These are phyloP conservation scores for Nothophaeocryptopus gaeumannii DNA, from an alignment of 2,329 filamentous ascomycete species.

Conservation along the genomic window DNA sequence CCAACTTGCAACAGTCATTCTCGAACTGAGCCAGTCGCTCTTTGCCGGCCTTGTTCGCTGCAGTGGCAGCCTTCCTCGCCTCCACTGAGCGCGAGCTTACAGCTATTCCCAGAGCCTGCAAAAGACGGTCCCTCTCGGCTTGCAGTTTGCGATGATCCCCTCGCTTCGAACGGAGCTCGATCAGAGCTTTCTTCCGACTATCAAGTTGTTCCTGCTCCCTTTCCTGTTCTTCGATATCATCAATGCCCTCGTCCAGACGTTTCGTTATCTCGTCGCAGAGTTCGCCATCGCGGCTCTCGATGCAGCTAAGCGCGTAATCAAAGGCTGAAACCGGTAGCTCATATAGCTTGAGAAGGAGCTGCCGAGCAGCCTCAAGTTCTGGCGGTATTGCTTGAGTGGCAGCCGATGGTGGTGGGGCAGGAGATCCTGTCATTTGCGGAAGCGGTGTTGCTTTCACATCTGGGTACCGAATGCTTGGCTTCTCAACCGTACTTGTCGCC, in stretches of 20 bases:
- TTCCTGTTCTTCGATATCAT: constrained; percentile 18
- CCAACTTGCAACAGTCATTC: constrained; percentile 23
- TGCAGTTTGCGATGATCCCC: constrained; percentile 20
- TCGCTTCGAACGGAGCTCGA: constrained; percentile 20
- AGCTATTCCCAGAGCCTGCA: constrained; percentile 23
- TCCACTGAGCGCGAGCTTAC: constrained; percentile 22
- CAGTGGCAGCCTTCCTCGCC: constrained; percentile 19
- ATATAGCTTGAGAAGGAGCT: constrained; percentile 22
- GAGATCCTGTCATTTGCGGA: not conserved
- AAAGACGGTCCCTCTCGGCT: constrained; percentile 24
- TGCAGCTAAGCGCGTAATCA: constrained; percentile 10
- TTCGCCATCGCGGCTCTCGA: constrained; percentile 21
- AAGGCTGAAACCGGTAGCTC: constrained; percentile 20
- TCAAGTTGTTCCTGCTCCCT: constrained; percentile 22
- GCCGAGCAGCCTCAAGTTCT: constrained; percentile 7
- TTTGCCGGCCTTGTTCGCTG: constrained; percentile 28
- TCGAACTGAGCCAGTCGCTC: constrained; percentile 26
- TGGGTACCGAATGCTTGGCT: constrained; percentile 2
- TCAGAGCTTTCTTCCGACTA: constrained; percentile 15
- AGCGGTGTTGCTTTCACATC: constrained; percentile 6
- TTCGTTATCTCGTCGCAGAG: constrained; percentile 24
- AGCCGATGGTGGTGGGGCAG: constrained; percentile 14
- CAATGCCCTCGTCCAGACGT: constrained; percentile 21
- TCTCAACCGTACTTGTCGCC: not conserved
- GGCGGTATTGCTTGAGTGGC: constrained; percentile 15